A percentile compares a stretch with the other conserved stretches of the same genome.
Conservation (phyloP, 2,329 filamentous ascomycete genomes). For the Trichoderma sp. region DNA sequence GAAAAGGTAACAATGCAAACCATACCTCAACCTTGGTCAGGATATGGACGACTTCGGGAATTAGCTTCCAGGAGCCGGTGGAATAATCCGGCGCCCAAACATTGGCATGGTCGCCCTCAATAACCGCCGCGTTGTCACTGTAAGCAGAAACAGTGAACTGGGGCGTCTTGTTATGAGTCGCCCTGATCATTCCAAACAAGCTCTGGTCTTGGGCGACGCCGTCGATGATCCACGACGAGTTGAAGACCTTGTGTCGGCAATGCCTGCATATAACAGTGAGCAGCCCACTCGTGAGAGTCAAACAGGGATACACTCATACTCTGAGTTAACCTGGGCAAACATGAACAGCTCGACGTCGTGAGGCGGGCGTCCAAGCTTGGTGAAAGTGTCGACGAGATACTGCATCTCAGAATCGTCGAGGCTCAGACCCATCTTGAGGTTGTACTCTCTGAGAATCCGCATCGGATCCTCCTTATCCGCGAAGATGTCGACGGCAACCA, state of each 20-base stretch:
- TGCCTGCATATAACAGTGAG: conserved; percentile 51
- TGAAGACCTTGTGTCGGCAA: conserved; percentile 86
- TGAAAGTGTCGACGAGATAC: conserved; percentile 74
- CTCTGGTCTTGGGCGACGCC: conserved; percentile 77
- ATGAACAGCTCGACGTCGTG: conserved; percentile 97
- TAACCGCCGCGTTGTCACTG: conserved; percentile 95
- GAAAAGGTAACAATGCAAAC: neutral
- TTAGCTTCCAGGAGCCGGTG: conserved; percentile 85
- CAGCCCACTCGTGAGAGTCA: conserved; percentile 19
- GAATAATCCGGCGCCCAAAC: conserved; percentile 86
- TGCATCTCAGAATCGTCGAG: conserved; percentile 89
- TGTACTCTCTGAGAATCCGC: conserved; percentile 78
- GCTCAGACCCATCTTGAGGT: conserved; percentile 80
- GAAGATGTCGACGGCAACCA: conserved; percentile 77
- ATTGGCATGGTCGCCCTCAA: conserved; percentile 47
- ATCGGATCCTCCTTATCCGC: conserved; percentile 66
- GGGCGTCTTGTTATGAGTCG: conserved; percentile 84
- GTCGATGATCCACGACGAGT: conserved; percentile 94
- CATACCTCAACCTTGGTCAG: conserved; percentile 81
- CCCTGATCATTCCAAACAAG: conserved; percentile 94
- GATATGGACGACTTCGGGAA: conserved; percentile 83
- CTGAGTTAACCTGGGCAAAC: conserved; percentile 99
- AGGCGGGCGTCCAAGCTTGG: conserved; percentile 60
- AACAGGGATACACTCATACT: conserved; percentile 46
- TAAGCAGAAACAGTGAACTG: conserved; percentile 91